Base-by-base conservation (phyloP, 2,329 filamentous ascomycete species). In the Didymella keratinophila region DNA sequence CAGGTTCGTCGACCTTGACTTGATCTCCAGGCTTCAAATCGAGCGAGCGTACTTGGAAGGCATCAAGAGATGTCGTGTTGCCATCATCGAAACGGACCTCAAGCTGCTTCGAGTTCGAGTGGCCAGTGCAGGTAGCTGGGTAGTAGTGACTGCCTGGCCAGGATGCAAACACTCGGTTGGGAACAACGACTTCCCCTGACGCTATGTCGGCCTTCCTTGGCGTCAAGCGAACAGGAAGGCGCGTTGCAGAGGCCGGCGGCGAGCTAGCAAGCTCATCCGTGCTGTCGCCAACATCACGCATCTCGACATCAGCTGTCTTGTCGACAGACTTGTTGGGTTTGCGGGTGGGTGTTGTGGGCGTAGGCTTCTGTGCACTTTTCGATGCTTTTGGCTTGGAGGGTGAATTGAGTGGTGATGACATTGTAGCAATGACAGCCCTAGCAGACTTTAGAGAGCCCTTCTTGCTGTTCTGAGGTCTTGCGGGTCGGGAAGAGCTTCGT, bases 91-190 rank as follows among this genome's bases (percentile, higher is more conserved):
- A 84, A n/a, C 77, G 76, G 23, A 83, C 66, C 14, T 76, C 71
- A 64, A 83, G 82, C 28, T 79, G 80, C 11, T 75, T 71, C 2
- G 72, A 67, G 43, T 77, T 71, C 20, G 80, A 75, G 16, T 73
- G 75, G 2, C 81, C 83, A 32, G 87, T 71, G 64, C 82, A 88
- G n/a, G 81, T 85, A 9, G 84, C 86, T 46, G 86, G 85, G 67
- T 86, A 87, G 68, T 83, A 88, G 52, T 81, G 80, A 46, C 78
- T 81, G 20, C 83, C 82, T 62, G 81, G 85, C 80, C 86, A 89
- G 27, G 80, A 78, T 8, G 86, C 85, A 61, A 88, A 80, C 0
- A 88, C 80, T 60, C 86, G 80, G 52, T 84, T 83, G 5, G 81
- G 81, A 12, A 79, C 76, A 23, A 81, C 64, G 10, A 77, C 36